A percentile compares a stretch with the other conserved stretches of the same genome.
Evolutionary conservation across 441 rosid species (phyloP).

Genomic region (Adansonia grandidieri): DNA sequence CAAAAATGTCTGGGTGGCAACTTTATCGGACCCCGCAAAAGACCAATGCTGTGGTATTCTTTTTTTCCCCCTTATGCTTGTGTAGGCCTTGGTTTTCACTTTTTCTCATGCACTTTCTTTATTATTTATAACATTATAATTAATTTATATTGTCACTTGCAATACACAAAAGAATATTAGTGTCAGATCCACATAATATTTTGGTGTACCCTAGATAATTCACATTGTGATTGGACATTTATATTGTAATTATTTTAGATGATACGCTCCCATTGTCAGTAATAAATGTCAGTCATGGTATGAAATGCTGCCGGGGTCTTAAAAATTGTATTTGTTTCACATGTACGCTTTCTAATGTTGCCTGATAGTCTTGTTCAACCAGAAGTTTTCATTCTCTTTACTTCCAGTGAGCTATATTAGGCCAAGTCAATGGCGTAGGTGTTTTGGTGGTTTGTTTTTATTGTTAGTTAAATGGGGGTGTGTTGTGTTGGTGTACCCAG

Average conservation of each 20-base stretch:
- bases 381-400: neutral
- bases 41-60: slow-evolving; percentile 82
- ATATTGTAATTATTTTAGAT: neutral
- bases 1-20: slow-evolving; percentile 93
- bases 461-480: neutral
- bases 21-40: slow-evolving; percentile 93
- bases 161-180: no score
- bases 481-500: slow-evolving; percentile 38
- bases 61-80: slow-evolving; percentile 22
- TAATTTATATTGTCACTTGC: neutral
- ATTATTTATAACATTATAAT: neutral
- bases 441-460: no score
- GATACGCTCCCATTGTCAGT: neutral
- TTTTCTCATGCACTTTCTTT: neutral
- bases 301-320: neutral
- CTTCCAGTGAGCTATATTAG: no score
- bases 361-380: no score
- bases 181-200: neutral
- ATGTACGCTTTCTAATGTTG: neutral
- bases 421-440: no score
- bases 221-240: neutral
- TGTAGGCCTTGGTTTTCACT: neutral
- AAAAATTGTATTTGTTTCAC: neutral
- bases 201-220: neutral
- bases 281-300: neutral